Evolutionary conservation across 2,329 filamentous ascomycete species (phyloP), one percentile per base, ranked within the genome.

Genomic region (Aureobasidium musti): DNA sequence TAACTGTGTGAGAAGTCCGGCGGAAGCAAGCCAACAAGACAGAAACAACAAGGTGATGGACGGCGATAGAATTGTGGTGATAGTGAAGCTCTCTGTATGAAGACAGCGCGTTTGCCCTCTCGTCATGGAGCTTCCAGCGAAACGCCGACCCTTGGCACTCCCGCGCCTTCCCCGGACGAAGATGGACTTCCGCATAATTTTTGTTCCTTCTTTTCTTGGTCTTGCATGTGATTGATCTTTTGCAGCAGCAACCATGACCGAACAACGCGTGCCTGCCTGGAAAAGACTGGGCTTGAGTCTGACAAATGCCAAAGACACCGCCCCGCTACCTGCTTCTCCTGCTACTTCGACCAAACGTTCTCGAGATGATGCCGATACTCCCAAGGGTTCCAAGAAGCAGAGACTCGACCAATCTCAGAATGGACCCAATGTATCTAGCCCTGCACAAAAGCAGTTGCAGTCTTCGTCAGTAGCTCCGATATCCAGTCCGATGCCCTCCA

Each of bases 281-380:
- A 87, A 86, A 74, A 80, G 83, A 73, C 76, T 87, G 65, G 85
- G 85, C 41, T 78, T 87, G 68, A 86, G 86, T 77, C 78, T 86
- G 71, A 88, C 87, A 74, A 82, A 81, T 73, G 79, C 81, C 53
- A 79, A 81, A 73, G 74, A 78, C 56, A 69, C 65, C 17, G 53
- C 64, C 2, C 53, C 45, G 5, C 30, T 21, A 19, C 53, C 64
- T 33, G 61, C 60, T 43, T 52, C 66, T 35, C 35, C 47, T 33
- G 28, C 53, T 26, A 43, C 59, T 11, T 43, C 61, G 8, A 54
- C 49, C 19, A 64, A 64, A 54, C 37, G 41, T 26, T 28, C 43
- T 17, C 19, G 60, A 37, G 49, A 67, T 35, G 43, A 57, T 26
- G 21, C 60, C 54, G 53, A 67, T 35, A 49, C 56, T 30, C 33